Base-by-base conservation (phyloP, 805 yeast genomes). In the Myxozyma lipomycoides region DNA sequence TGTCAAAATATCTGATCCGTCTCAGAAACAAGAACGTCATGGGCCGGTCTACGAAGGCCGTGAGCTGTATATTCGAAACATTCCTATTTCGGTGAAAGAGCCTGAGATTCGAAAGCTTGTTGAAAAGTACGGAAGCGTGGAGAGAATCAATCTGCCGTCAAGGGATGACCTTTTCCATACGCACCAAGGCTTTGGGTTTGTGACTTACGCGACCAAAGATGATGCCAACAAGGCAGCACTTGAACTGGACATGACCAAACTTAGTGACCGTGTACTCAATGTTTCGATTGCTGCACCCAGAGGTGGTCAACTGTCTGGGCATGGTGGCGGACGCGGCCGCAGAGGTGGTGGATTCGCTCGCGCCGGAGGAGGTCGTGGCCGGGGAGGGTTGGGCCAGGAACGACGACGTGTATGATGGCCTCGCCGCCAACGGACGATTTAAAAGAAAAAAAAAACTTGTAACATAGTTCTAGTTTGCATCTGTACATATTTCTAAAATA, bases 131-230 rank as follows among this genome's bases (percentile, higher is more conserved):
- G 93, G 91, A 0, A 57, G 56, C 0, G 71, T 86, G 15, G 84
- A 81, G 48, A 67, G 66, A 35, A 64, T 84, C 0, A 71, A 69
- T 28, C 54, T 84, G 2, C 51, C 74, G 41, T 64, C 64, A 26
- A 64, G 61, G 25, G 63, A 64, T 5, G 58, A 49, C 36, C 43
- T 49, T 2, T 51, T 67, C 28, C 61, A 69, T 5, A 55, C 62
- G 15, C 75, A 81, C 61, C 79, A 78, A 41, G 90, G 91, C 0
- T 82, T 75, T 64, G 95, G 83, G 0, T 84, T 86, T 61, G 67
- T 86, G 0, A 70, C 78, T 0, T 84, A 79, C 58, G 50, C 61
- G 1, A 65, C 66, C 0, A 62, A 65, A 6, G 73, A 70, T 1
- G 74, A 72, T 2, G 85, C 88, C 0, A 61, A 66, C 0, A 62